These are phyloP conservation scores for Backusella tuberculispora DNA, from an alignment of 192 early-diverging fungal species.

Conservation along the genomic window DNA sequence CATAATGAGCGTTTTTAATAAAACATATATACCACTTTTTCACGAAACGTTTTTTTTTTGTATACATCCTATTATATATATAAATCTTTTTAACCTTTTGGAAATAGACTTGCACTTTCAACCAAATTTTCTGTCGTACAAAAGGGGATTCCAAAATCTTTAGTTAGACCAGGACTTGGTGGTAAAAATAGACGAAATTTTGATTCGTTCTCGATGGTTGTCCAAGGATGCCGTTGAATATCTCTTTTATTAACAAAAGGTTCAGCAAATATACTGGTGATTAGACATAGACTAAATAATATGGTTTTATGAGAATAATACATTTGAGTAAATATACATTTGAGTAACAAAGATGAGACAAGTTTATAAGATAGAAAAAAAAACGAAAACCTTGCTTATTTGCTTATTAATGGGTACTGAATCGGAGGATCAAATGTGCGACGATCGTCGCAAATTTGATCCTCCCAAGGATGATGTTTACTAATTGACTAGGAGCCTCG, in stretches of 20 bases:
- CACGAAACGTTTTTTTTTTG: too few relatives aligned
- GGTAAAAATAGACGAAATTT: constrained; percentile 53
- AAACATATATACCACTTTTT: constrained; percentile 40
- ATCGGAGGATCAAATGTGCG: too few relatives aligned
- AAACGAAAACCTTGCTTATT: too few relatives aligned
- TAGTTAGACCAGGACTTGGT: constrained; percentile 41
- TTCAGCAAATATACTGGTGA: not conserved
- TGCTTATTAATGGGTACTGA: too few relatives aligned
- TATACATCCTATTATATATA: not conserved
- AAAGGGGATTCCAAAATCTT: constrained; percentile 46
- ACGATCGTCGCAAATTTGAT: too few relatives aligned
- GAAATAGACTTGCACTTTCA: constrained; percentile 40
- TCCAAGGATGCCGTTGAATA: not conserved
- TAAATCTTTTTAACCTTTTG: constrained; percentile 23
- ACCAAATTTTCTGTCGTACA: constrained; percentile 36
- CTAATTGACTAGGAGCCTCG: too few relatives aligned
- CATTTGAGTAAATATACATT: too few relatives aligned
- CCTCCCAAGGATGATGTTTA: too few relatives aligned
- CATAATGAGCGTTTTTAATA: constrained; percentile 46
- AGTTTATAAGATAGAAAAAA: too few relatives aligned
- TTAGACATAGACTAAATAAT: not conserved
- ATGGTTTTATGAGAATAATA: not conserved
- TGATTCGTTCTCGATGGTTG: constrained; percentile 18
- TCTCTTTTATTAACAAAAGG: not conserved
- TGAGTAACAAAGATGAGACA: too few relatives aligned